Conservation (phyloP, 208 protist species). For the Endotrypanum monterogeii region DNA sequence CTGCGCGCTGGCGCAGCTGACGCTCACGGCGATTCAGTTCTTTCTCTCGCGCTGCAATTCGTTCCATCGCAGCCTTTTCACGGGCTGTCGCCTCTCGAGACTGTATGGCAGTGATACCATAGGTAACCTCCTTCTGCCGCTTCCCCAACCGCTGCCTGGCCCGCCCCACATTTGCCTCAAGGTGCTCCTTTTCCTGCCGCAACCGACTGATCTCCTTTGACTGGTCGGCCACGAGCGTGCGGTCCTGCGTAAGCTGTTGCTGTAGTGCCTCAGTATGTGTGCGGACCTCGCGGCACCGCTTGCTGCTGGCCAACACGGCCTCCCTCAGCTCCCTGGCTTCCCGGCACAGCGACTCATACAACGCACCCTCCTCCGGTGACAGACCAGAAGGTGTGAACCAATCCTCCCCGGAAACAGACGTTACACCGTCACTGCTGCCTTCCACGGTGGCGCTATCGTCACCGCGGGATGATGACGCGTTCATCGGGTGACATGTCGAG, state of each 20-base stretch:
- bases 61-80: slow-evolving; percentile 35
- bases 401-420: slow-evolving; percentile 5
- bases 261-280: slow-evolving; percentile 31
- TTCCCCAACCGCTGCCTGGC: slow-evolving; percentile 44
- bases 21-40: slow-evolving; percentile 40
- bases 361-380: slow-evolving; percentile 5
- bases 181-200: slow-evolving; percentile 33
- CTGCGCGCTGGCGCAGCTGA: slow-evolving; percentile 24
- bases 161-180: slow-evolving; percentile 26
- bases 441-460: not conserved
- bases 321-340: slow-evolving; percentile 49
- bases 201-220: slow-evolving; percentile 47
- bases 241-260: slow-evolving; percentile 62
- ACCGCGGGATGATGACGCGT: not conserved
- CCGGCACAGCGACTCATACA: slow-evolving; percentile 45
- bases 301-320: slow-evolving; percentile 45
- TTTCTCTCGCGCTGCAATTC: slow-evolving; percentile 47
- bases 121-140: slow-evolving; percentile 70
- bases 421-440: slow-evolving; percentile 1
- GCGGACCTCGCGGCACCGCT: slow-evolving; percentile 41
- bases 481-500: slow-evolving; percentile 12
- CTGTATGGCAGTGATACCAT: slow-evolving; percentile 61
- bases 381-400: slow-evolving; percentile 36
- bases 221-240: slow-evolving; percentile 69
- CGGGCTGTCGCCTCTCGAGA: slow-evolving; percentile 42